Base-by-base conservation (phyloP, 2,329 filamentous ascomycete species). In the Pseudogymnoascus sp. region DNA sequence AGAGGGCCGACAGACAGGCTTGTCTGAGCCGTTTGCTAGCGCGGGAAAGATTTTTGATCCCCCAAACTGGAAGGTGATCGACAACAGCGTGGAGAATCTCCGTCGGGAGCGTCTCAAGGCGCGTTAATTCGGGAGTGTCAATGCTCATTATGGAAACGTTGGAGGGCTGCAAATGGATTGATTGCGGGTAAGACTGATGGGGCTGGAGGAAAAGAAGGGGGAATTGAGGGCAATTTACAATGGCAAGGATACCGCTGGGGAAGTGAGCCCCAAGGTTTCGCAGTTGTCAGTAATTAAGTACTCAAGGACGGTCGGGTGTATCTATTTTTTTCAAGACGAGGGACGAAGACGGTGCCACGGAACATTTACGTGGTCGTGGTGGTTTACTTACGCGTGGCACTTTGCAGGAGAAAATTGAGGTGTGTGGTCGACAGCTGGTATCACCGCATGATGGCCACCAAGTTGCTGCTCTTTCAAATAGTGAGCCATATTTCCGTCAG, bases 21-120 rank as follows among this genome's bases (percentile, higher is more conserved):
- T 62, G 59, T 62, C 62, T 48, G 12, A 63, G 35, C 39, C 60
- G 48, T 62, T 63, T 63, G 48, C 60, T 63, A 13, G 62, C 21
- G 58, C 44, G 29, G 38, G 59, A 63, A 59, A 63, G 35, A 61
- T 51, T 25, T 59, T 61, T 63, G 60, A 63, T 38, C 5, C 44
- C 51, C 60, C 59, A 62, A 35, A 38, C 36, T 29, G 21, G 6
- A 17, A 63, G 59, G 10, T 61, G 48, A 36, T 62, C 36, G 17
- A 63, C 31, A 62, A 62, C 35, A 25, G 27, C 27, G n/a, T 59
- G 48, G 10, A 61, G 25, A 48, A 59, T 61, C 44, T 63, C 62
- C 58, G 51, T 63, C 12, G 42, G 42, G 17, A 48, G 42, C 35
- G 35, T 36, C 35, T 36, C 12, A 36, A 36, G 35, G 4, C 3